Base-by-base conservation (phyloP, 805 yeast species). In the Isabelozyma gotoi region DNA sequence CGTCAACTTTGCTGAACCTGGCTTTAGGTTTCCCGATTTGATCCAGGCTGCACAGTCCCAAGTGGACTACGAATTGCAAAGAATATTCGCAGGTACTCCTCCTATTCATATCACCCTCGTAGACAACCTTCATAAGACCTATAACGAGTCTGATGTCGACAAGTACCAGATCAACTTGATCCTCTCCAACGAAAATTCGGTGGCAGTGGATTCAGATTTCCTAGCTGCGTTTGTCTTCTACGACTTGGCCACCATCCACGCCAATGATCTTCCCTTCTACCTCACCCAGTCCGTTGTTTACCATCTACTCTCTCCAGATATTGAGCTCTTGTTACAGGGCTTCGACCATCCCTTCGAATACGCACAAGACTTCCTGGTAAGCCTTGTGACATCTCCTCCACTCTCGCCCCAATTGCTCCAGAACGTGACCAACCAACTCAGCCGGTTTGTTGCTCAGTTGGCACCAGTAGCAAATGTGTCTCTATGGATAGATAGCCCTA, bases 11-110 rank as follows among this genome's bases (percentile, higher is more conserved):
- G 67, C 67, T 6, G 68, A 68, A 45, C 49, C 72, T 8, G 78
- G 77, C 1, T 72, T 81, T 49, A 60, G 65, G 14, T 82, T 83
- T 51, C 91, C 92, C 0, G 96, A 89, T 58, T 55, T 89, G 15
- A 77, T 74, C 1, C 71, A 71, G 35, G 89, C 76, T 4, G 47
- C 65, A 3, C 74, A 71, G 42, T 10, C 45, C 0, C 76, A 72
- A 50, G 41, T 69, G 5, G 64, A 70, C 41, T 39, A 24, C 4
- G 59, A 57, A 31, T 24, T 55, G n/a, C 11, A 10, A 14, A 41
- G 42, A 8, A 12, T 14, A 8, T 20, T 36, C 7, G 12, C 14
- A 8, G 11, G 16, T 19, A 10, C 11, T 8, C 11, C 20, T 19
- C 14, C 14, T 10, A 12, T 24, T 12, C 15, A 12, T n/a, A 20